A percentile compares a stretch with the other conserved stretches of the same genome.
Conservation (phyloP, 2,329 filamentous ascomycete genomes). For the Fusarium sp. region DNA sequence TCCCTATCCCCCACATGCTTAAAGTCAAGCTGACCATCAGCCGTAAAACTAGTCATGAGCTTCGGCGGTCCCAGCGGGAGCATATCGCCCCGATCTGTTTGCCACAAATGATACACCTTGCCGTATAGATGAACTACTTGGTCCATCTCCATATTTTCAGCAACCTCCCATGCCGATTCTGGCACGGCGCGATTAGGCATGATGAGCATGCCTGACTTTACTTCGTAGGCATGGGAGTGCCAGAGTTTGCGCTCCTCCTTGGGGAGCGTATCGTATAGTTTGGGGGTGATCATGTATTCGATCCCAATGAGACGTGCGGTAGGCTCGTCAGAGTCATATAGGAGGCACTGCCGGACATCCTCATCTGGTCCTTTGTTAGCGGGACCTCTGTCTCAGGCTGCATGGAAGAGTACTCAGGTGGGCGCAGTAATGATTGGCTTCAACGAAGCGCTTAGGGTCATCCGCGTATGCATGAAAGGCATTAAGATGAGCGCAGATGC, state of each 20-base stretch:
- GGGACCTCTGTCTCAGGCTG: constrained; percentile 22
- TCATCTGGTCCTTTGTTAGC: constrained; percentile 49
- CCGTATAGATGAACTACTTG: constrained; percentile 81
- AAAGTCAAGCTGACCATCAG: constrained; percentile 61
- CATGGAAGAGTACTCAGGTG: constrained; percentile 65
- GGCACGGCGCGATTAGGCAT: constrained; percentile 75
- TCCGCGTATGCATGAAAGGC: constrained; percentile 88
- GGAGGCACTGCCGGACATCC: constrained; percentile 85
- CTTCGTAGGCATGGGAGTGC: constrained; percentile 82
- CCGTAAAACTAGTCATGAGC: constrained; percentile 66
- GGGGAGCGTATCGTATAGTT: constrained; percentile 74
- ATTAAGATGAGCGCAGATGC: constrained; percentile 85
- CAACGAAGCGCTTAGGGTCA: constrained; percentile 75
- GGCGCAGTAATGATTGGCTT: constrained; percentile 87
- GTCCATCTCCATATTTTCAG: constrained; percentile 85
- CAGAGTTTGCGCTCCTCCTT: constrained; percentile 78
- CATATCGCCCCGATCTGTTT: constrained; percentile 78
- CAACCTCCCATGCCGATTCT: constrained; percentile 74
- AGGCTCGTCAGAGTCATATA: constrained; percentile 78
- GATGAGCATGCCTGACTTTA: constrained; percentile 83
- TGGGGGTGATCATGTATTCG: constrained; percentile 86
- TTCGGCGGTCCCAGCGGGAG: constrained; percentile 64
- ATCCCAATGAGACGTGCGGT: constrained; percentile 83
- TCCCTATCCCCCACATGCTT: constrained; percentile 59
- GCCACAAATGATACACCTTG: constrained; percentile 89